A percentile compares a stretch with the other conserved stretches of the same genome.
phyloP scores from a whole-genome alignment of 177 flowering plant genomes.

The Vitis hybrid region DNA sequence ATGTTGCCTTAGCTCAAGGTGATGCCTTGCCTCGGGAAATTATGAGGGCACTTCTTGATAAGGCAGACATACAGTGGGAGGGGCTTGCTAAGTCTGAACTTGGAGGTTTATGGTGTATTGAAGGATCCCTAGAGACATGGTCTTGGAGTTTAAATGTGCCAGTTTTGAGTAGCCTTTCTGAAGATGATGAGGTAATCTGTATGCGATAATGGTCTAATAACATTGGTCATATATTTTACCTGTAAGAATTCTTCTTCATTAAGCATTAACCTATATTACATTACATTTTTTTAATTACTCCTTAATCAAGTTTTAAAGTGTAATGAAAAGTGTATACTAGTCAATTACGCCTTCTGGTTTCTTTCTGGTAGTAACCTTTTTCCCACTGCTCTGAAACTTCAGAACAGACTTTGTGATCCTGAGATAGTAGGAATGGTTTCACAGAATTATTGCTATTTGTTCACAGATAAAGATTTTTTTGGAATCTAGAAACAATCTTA shows the following conservation, averaged over 20 bases:
- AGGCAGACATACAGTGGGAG: conserved; percentile 69
- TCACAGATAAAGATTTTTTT: neutral
- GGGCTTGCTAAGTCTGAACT: conserved; percentile 71
- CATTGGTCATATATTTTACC: too few relatives aligned
- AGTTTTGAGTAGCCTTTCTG: conserved; percentile 82
- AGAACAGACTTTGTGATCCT: too few relatives aligned
- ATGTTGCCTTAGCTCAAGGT: conserved; percentile 66
- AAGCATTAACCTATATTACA: too few relatives aligned
- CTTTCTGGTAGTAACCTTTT: too few relatives aligned
- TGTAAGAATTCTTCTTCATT: too few relatives aligned
- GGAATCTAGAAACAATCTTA: neutral
- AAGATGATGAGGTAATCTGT: conserved; percentile 60
- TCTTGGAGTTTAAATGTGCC: conserved; percentile 98
- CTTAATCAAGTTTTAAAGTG: too few relatives aligned
- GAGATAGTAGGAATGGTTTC: too few relatives aligned
- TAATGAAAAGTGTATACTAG: too few relatives aligned
- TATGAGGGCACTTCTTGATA: conserved; percentile 65
- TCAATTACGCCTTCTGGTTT: too few relatives aligned
- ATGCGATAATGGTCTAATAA: too few relatives aligned
- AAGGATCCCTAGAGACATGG: conserved; percentile 97
- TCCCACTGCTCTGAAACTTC: too few relatives aligned
- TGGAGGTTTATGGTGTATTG: conserved; percentile 79
- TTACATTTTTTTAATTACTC: too few relatives aligned
- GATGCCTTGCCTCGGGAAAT: conserved; percentile 81
- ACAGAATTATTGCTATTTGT: neutral